Percentiles rank a stretch among this genome's conserved stretches.
These are phyloP conservation scores for Malassezia caprae DNA, from an alignment of 1,284 basidiomycete genomes.

Conservation along the genomic window DNA sequence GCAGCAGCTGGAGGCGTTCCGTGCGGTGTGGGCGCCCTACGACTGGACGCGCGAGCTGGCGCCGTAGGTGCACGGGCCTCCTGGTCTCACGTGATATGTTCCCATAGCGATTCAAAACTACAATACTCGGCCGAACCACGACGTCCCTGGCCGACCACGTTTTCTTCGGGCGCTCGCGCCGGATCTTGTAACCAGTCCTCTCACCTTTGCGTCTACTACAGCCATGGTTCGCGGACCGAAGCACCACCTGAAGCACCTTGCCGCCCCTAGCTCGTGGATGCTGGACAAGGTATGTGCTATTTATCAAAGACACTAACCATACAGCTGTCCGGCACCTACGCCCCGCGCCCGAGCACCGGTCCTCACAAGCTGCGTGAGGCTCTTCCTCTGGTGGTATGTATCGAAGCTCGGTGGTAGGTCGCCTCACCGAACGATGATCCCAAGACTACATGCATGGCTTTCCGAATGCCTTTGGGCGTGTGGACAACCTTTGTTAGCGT, in stretches of 20 bases:
- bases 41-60: constrained; percentile 49
- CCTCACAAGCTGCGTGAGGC: constrained; percentile 98
- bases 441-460: constrained; percentile 19
- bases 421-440: constrained; percentile 11
- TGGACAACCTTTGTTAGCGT: constrained; percentile 12
- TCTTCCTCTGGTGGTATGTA: constrained; percentile 54
- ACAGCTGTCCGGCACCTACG: constrained; percentile 82
- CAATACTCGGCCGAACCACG: constrained; percentile 15
- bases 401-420: neutral
- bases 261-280: constrained; percentile 98
- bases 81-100: constrained; percentile 10
- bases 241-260: constrained; percentile 97
- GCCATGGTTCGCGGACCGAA: constrained; percentile 69
- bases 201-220: constrained; percentile 1
- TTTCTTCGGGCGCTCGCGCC: constrained; percentile 13
- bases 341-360: constrained; percentile 90
- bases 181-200: constrained; percentile 13
- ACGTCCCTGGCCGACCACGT: neutral
- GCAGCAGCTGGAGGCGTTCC: constrained; percentile 62
- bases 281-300: constrained; percentile 62
- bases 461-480: constrained; percentile 12
- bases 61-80: neutral
- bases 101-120: constrained; percentile 12
- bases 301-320: neutral
- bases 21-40: constrained; percentile 50